Base-by-base conservation (phyloP, 1,284 basidiomycete species). In the Spongiforma sp. region DNA sequence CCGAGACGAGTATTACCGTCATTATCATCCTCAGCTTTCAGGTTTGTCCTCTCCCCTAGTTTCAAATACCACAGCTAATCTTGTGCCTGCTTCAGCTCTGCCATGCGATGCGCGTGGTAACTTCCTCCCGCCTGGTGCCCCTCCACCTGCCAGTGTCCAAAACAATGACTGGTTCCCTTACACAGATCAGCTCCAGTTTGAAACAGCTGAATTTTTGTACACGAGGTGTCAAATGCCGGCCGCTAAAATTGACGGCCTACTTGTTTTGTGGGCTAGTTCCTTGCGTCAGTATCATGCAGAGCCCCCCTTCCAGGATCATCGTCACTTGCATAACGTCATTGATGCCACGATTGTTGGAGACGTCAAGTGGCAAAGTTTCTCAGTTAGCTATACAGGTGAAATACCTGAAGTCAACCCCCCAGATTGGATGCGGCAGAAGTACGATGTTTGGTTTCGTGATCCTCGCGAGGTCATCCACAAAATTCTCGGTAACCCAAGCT, bases 401-500 rank as follows among this genome's bases (percentile, higher is more conserved):
- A 19, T 37, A 11, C 54, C 34, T 12, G 26, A 10, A 15, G n/a
- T n/a, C 9, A 36, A 28, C n/a, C 24, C 26, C 10, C 54, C 54
- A 3, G 17, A 6, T 15, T 54, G 33, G 54, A 56, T 56, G 34
- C 33, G 12, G 17, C 24, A 37, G n/a, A 7, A 56, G n/a, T 56
- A 56, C 26, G 34, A 56, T 19, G 54, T 56, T 15, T 56, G 54
- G 34, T 56, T 56, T 36, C 34, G 34, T 26, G 34, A 56, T 12
- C 54, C 54, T 36, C 26, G 17, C 26, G 24, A 37, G 1, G 34
- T 56, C 12, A 34, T 36, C 34, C 54, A 56, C 28, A 33, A 17
- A 36, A 56, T 56, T 17, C 68, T 82, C 3, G 59, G 36, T 2
- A 80, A 78, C 15, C 63, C 69, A 0, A 69, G 66, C 8, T 79